Evolutionary conservation across 2,329 filamentous ascomycete species (phyloP).

Genomic region (Trichoderma hamatum): DNA sequence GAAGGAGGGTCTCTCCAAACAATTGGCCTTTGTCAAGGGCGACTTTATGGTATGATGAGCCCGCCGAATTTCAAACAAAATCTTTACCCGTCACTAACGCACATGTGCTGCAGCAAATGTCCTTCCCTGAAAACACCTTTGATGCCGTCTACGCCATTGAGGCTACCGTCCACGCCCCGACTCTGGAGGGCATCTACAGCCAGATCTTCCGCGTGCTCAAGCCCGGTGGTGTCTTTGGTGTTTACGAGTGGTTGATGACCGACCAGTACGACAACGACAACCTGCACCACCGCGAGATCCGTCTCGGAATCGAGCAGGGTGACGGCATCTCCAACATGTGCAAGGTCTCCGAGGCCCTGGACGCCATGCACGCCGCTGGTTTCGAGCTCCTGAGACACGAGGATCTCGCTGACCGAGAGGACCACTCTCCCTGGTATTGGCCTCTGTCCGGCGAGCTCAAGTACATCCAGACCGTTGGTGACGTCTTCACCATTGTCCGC

Average conservation of each 20-base stretch:
- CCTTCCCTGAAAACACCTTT: constrained; percentile 83
- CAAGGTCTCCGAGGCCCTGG: constrained; percentile 73
- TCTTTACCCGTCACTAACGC: not conserved
- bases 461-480: constrained; percentile 77
- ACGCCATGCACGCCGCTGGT: constrained; percentile 80
- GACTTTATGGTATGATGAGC: constrained; percentile 73
- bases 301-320: constrained; percentile 87
- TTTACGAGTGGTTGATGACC: constrained; percentile 98
- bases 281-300: constrained; percentile 79
- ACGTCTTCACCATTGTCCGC: constrained; percentile 79
- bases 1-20: constrained; percentile 74
- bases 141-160: constrained; percentile 95
- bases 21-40: constrained; percentile 83
- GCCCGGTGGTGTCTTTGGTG: constrained; percentile 90
- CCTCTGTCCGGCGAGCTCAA: constrained; percentile 60
- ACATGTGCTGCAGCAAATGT: constrained; percentile 63
- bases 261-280: constrained; percentile 89
- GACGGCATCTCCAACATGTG: constrained; percentile 96
- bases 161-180: constrained; percentile 88
- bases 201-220: constrained; percentile 91
- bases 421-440: constrained; percentile 27
- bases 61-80: not conserved
- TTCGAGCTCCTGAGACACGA: constrained; percentile 67
- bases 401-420: constrained; percentile 60
- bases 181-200: constrained; percentile 82